Evolutionary conservation across 495 filamentous ascomycete species (phyloP).

Genomic region (Hypomontagnella monticulosa): DNA sequence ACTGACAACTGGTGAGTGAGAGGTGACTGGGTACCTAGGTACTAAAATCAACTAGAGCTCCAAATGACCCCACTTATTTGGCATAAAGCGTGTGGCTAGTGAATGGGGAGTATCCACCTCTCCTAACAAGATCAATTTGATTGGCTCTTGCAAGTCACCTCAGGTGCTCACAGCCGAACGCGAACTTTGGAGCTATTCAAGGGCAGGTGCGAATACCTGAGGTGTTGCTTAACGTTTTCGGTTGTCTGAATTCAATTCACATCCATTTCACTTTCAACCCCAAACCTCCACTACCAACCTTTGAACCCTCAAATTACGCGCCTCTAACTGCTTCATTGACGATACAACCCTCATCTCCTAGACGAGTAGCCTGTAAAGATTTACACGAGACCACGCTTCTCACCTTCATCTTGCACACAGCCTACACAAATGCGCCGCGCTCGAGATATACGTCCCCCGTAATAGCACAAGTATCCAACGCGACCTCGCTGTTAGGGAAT

Average conservation of each 20-base stretch:
- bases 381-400: background rate
- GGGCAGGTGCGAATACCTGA: background rate
- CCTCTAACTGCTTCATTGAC: background rate
- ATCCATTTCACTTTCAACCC: background rate
- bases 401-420: background rate
- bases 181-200: too few species aligned
- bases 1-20: too few species aligned
- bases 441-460: constrained; percentile 16
- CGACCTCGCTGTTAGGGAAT: constrained; percentile 24
- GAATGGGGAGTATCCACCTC: too few species aligned
- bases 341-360: too few species aligned
- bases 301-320: background rate
- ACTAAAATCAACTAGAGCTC: too few species aligned
- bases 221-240: constrained; percentile 26
- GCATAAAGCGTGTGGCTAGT: too few species aligned
- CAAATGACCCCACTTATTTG: too few species aligned
- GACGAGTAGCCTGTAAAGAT: background rate
- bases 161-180: too few species aligned
- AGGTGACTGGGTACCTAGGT: too few species aligned
- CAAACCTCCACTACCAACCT: background rate
- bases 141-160: too few species aligned
- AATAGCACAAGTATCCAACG: constrained; percentile 22
- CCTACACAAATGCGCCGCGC: constrained; percentile 21
- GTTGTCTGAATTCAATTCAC: constrained; percentile 4
- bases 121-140: too few species aligned